phyloP scores from a whole-genome alignment of 2,329 filamentous ascomycete genomes.

The Pseudogymnoascus sp. region DNA sequence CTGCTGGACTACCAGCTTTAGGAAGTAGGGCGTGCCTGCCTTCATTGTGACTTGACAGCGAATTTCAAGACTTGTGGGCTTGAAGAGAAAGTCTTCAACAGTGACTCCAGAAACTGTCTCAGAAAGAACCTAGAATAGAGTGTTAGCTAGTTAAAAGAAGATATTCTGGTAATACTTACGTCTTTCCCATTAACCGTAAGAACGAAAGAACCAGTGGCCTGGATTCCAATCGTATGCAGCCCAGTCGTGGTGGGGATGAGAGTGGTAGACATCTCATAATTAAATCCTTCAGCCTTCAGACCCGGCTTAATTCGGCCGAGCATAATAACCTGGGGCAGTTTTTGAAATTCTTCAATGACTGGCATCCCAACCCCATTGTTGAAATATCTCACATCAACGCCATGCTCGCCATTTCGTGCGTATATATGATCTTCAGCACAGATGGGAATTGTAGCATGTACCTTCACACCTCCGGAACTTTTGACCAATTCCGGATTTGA shows the following conservation, averaged over 20 bases:
- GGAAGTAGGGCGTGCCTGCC: not conserved
- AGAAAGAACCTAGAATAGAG: not conserved
- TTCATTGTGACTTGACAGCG: not conserved
- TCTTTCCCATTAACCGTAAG: not conserved
- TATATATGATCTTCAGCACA: not conserved
- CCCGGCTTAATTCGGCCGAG: slow-evolving; percentile 5
- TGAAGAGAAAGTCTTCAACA: slow-evolving; percentile 21
- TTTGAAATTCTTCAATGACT: slow-evolving; percentile 5
- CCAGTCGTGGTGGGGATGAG: slow-evolving; percentile 7
- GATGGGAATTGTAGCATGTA: not conserved
- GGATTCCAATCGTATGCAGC: slow-evolving; percentile 10
- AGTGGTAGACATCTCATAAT: slow-evolving; percentile 10
- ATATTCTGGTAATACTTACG: not conserved
- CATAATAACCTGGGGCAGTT: slow-evolving; percentile 6
- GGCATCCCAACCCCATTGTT: not conserved
- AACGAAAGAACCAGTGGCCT: slow-evolving; percentile 6
- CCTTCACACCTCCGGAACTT: not conserved
- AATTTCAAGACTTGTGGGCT: slow-evolving; percentile 15
- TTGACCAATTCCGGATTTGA: not conserved
- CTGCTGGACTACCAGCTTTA: not conserved
- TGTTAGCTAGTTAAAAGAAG: not conserved
- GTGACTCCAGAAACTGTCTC: not conserved
- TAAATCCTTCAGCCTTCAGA: slow-evolving; percentile 7
- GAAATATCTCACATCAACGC: slow-evolving; percentile 13
- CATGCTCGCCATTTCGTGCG: slow-evolving; percentile 5